These are phyloP conservation scores for Sistotremastrum niveocremeum DNA, from an alignment of 768 basidiomycete species.

Conservation along the genomic window DNA sequence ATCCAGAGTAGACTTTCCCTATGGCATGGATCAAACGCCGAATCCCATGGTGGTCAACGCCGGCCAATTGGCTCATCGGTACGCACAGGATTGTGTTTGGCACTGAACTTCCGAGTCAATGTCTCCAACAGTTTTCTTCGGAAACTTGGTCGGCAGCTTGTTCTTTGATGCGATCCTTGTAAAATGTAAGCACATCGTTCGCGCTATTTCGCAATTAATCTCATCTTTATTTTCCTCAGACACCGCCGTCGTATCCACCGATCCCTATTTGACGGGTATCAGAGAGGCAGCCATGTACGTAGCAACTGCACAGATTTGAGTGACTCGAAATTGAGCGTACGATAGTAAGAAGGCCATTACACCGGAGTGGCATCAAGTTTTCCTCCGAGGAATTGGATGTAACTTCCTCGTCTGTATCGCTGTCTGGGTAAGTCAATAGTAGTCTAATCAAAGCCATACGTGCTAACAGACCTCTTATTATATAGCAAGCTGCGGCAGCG, in stretches of 20 bases:
- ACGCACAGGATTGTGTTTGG: conserved; percentile 4
- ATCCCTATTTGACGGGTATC: conserved; percentile 45
- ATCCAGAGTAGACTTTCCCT: conserved; percentile 39
- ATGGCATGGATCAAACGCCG: conserved; percentile 51
- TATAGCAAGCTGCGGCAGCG: conserved; percentile 56
- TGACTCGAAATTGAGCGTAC: not conserved
- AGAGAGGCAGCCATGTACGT: conserved; percentile 43
- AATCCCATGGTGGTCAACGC: conserved; percentile 58
- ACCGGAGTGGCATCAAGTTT: conserved; percentile 60
- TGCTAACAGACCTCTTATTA: not conserved
- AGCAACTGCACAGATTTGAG: not conserved
- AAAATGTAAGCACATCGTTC: conserved; percentile 32
- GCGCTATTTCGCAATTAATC: not conserved
- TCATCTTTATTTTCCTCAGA: conserved; percentile 22
- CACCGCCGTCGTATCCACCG: conserved; percentile 41
- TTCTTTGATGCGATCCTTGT: conserved; percentile 58
- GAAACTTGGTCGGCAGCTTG: conserved; percentile 54
- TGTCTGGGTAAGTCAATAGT: conserved; percentile 43
- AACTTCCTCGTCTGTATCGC: conserved; percentile 68
- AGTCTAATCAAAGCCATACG: not conserved
- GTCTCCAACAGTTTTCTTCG: conserved; percentile 40
- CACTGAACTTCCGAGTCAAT: not conserved
- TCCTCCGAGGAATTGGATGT: conserved; percentile 60
- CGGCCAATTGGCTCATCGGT: conserved; percentile 60
- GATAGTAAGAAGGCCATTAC: conserved; percentile 46